phyloP scores from a whole-genome alignment of 441 rosid species.

The Aquilaria agallochum region DNA sequence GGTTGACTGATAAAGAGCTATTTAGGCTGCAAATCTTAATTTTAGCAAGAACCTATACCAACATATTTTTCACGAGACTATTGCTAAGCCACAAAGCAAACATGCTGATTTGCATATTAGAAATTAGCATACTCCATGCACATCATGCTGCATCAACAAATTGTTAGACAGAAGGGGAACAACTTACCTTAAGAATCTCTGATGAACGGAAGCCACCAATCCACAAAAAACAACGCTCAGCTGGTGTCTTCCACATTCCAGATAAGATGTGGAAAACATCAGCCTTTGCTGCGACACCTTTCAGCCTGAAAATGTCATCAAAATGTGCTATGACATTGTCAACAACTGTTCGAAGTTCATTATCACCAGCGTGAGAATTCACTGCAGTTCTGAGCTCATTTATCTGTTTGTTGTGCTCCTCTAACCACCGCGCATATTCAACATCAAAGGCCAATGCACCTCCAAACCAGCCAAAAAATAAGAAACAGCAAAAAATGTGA shows the following conservation, averaged over 20 bases:
- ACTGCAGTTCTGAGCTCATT: slow-evolving; percentile 82
- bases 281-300: slow-evolving; percentile 77
- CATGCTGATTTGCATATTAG: background rate
- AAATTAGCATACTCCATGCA: slow-evolving; percentile 1
- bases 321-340: slow-evolving; percentile 57
- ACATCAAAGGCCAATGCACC: slow-evolving; percentile 91
- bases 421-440: slow-evolving; percentile 84
- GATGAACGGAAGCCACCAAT: slow-evolving; percentile 93
- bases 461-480: slow-evolving; percentile 18
- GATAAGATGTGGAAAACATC: slow-evolving; percentile 92
- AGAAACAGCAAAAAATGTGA: no score
- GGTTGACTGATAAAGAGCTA: background rate
- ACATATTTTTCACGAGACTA: background rate
- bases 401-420: slow-evolving; percentile 67
- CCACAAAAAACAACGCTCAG: slow-evolving; percentile 94
- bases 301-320: slow-evolving; percentile 74
- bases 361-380: slow-evolving; percentile 80
- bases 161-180: slow-evolving; percentile 1
- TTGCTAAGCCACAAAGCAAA: slow-evolving; percentile 1
- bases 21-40: background rate
- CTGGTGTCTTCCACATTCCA: slow-evolving; percentile 98
- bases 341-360: slow-evolving; percentile 74
- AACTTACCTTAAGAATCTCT: slow-evolving; percentile 71
- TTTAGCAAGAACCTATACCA: background rate
- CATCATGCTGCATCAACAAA: background rate